phyloP scores from a whole-genome alignment of 2,329 filamentous ascomycete species.

The Chaetomium globosum region DNA sequence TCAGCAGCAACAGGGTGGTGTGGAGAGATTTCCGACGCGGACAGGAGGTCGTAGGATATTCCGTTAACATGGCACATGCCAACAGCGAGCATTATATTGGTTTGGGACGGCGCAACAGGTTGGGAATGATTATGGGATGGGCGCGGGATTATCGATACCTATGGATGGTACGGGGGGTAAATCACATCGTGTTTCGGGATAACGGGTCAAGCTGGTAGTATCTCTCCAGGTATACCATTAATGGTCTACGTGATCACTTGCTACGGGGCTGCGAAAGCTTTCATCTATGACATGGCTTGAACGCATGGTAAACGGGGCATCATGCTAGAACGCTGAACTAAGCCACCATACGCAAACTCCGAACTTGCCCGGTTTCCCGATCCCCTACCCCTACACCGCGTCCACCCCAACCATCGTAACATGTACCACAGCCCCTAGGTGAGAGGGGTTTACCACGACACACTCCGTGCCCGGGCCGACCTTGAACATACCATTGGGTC shows the following conservation, averaged over 20 bases:
- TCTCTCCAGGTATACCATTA: not conserved
- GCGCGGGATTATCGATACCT: slow-evolving; percentile 14
- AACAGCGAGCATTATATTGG: not conserved
- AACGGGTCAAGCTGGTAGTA: not conserved
- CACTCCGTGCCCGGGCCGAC: slow-evolving; percentile 32
- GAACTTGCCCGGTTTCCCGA: not conserved
- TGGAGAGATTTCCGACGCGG: slow-evolving; percentile 60
- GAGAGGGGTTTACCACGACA: slow-evolving; percentile 22
- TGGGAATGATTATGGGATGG: slow-evolving; percentile 1
- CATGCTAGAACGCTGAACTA: not conserved
- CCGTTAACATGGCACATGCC: slow-evolving; percentile 29
- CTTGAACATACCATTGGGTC: slow-evolving; percentile 38
- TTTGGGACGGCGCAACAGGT: slow-evolving; percentile 13
- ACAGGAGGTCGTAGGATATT: slow-evolving; percentile 58
- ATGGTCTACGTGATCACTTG: not conserved
- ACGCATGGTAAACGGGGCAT: not conserved
- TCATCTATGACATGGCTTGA: not conserved
- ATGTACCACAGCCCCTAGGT: slow-evolving; percentile 25
- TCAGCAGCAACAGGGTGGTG: slow-evolving; percentile 60
- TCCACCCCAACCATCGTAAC: slow-evolving; percentile 21
- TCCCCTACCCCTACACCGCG: not conserved
- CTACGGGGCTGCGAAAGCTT: not conserved
- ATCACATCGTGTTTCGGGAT: not conserved
- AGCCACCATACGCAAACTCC: not conserved
- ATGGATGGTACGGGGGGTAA: slow-evolving; percentile 6